These are phyloP conservation scores for Rubus idaeus DNA, from an alignment of 306 rosid genomes.

Conservation along the genomic window DNA sequence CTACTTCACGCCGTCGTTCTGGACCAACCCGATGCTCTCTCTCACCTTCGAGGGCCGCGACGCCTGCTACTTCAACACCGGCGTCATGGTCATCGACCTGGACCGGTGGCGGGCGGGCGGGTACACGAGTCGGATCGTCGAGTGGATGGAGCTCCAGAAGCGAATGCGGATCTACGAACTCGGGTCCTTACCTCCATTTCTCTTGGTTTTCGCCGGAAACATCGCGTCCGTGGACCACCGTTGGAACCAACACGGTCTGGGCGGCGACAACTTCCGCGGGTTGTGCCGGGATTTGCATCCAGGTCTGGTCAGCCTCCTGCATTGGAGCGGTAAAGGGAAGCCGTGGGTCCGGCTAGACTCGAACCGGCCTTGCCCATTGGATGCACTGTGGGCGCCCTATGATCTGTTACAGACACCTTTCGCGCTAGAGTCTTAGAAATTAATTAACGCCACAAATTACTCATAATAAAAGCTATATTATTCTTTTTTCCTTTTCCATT, in stretches of 20 bases:
- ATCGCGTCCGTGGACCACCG: slow-evolving; percentile 78
- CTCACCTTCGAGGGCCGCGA: slow-evolving; percentile 61
- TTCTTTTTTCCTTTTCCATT: background rate
- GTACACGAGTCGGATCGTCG: slow-evolving; percentile 71
- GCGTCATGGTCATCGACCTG: slow-evolving; percentile 93
- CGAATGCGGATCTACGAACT: slow-evolving; percentile 93
- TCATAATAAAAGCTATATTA: background rate
- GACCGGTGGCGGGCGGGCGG: slow-evolving; percentile 75
- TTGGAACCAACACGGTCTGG: slow-evolving; percentile 99
- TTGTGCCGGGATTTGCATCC: slow-evolving; percentile 77
- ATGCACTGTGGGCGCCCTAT: slow-evolving; percentile 91
- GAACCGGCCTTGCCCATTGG: slow-evolving; percentile 81
- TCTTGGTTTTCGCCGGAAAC: slow-evolving; percentile 80
- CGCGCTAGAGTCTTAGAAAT: slow-evolving; percentile 53
- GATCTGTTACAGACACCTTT: slow-evolving; percentile 67
- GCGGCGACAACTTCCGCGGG: slow-evolving; percentile 89
- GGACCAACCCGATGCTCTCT: slow-evolving; percentile 83
- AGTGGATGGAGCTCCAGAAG: slow-evolving; percentile 99
- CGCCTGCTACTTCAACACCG: slow-evolving; percentile 94
- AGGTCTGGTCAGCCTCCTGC: slow-evolving; percentile 87
- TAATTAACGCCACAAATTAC: background rate
- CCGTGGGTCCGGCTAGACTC: slow-evolving; percentile 93
- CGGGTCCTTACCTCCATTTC: slow-evolving; percentile 86
- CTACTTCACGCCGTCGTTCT: slow-evolving; percentile 80
- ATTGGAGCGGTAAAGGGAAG: slow-evolving; percentile 99